Percentiles rank a stretch among this genome's conserved stretches.
Conservation (phyloP, 768 basidiomycete genomes). For the Tremella yokohamensis region DNA sequence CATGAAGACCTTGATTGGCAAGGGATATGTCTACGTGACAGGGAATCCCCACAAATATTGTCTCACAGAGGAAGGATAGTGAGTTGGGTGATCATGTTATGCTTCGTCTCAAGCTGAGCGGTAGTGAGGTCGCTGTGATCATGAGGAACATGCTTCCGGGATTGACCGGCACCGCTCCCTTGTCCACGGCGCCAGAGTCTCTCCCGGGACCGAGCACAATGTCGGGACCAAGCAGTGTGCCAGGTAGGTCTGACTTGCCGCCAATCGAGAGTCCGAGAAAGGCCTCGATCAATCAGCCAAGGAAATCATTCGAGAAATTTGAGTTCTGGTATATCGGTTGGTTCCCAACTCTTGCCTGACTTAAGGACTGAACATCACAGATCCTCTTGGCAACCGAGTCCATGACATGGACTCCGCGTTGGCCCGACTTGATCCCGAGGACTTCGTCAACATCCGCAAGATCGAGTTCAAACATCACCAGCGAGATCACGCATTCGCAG, state of each 20-base stretch:
- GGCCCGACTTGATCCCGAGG: slow-evolving; percentile 33
- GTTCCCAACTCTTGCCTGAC: slow-evolving; percentile 6
- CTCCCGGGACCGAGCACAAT: too few species aligned
- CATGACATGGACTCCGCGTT: slow-evolving; percentile 18
- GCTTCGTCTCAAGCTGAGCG: background rate
- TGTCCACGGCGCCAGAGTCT: too few species aligned
- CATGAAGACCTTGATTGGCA: slow-evolving; percentile 42
- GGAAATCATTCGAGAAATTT: slow-evolving; percentile 16
- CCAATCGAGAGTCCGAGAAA: background rate
- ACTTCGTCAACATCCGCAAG: slow-evolving; percentile 38
- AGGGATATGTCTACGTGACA: slow-evolving; percentile 42
- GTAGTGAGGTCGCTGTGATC: slow-evolving; percentile 35
- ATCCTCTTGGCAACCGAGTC: slow-evolving; percentile 23
- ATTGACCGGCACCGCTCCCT: slow-evolving; percentile 10
- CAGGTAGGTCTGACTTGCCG: background rate
- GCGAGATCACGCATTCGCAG: slow-evolving; percentile 31
- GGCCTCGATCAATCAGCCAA: background rate
- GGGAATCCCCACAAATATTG: slow-evolving; percentile 44
- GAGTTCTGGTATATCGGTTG: slow-evolving; percentile 47
- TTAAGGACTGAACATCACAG: slow-evolving; percentile 13
- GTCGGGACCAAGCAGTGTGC: too few species aligned
- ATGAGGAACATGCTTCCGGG: slow-evolving; percentile 31
- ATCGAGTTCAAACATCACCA: slow-evolving; percentile 34
- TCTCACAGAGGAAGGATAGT: slow-evolving; percentile 48
- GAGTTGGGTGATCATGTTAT: slow-evolving; percentile 17